phyloP scores from a whole-genome alignment of 805 yeast genomes.

The Debaryomyces maramus region DNA sequence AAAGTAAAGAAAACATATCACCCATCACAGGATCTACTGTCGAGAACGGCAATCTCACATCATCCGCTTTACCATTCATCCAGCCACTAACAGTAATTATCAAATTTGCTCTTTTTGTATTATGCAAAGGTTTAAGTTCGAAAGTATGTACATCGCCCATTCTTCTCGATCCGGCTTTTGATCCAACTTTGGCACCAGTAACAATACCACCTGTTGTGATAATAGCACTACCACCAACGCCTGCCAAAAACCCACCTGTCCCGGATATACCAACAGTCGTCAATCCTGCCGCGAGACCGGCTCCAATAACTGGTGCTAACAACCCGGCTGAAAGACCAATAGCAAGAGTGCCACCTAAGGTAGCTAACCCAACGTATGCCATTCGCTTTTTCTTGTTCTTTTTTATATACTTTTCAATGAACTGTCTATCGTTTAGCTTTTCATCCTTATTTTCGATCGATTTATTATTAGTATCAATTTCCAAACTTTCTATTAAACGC shows the following conservation, averaged over 20 bases:
- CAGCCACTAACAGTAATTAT: constrained; percentile 93
- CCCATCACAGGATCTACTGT: constrained; percentile 99
- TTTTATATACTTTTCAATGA: constrained; percentile 71
- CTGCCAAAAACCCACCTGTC: constrained; percentile 90
- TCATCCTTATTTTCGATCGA: constrained; percentile 64
- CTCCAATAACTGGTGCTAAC: constrained; percentile 96
- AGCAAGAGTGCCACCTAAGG: constrained; percentile 92
- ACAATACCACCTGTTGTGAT: constrained; percentile 91
- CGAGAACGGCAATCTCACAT: constrained; percentile 91
- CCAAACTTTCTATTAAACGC: constrained; percentile 85
- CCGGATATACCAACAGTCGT: constrained; percentile 94
- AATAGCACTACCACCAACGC: constrained; percentile 93
- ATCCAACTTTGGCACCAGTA: constrained; percentile 87
- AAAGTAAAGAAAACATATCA: constrained; percentile 82
- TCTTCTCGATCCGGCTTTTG: constrained; percentile 78
- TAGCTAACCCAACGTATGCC: constrained; percentile 90
- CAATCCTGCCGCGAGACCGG: constrained; percentile 96
- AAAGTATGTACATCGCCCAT: constrained; percentile 92
- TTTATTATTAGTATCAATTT: constrained; percentile 60
- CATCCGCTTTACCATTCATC: constrained; percentile 96
- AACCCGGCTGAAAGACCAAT: constrained; percentile 94
- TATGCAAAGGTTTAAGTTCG: constrained; percentile 90
- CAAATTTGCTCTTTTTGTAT: constrained; percentile 82
- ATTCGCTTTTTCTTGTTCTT: constrained; percentile 64
- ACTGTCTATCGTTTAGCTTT: constrained; percentile 75